These are phyloP conservation scores for Beauveria asiatica DNA, from an alignment of 2,329 filamentous ascomycete genomes.

Conservation along the genomic window DNA sequence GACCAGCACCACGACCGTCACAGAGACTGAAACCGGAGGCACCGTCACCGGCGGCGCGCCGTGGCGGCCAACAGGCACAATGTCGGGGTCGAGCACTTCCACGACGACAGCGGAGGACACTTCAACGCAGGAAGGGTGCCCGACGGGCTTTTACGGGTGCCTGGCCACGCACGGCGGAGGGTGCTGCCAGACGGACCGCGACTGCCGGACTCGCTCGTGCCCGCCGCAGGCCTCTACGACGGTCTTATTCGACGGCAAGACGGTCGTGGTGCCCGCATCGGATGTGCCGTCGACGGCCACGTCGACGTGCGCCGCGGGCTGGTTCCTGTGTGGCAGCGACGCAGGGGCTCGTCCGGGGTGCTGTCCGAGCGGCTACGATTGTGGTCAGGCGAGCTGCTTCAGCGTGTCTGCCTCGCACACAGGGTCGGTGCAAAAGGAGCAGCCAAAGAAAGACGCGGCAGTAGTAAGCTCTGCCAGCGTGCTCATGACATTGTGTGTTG, in stretches of 20 bases:
- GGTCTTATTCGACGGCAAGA: slow-evolving; percentile 59
- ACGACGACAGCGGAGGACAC: slow-evolving; percentile 30
- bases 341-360: slow-evolving; percentile 65
- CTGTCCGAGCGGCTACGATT: slow-evolving; percentile 70
- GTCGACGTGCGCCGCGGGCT: slow-evolving; percentile 63
- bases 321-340: slow-evolving; percentile 59
- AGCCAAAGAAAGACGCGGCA: neutral
- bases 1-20: slow-evolving; percentile 28
- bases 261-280: slow-evolving; percentile 56
- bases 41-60: slow-evolving; percentile 36
- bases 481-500: neutral
- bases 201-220: slow-evolving; percentile 77
- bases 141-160: slow-evolving; percentile 88
- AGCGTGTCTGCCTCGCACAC: slow-evolving; percentile 43
- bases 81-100: slow-evolving; percentile 16
- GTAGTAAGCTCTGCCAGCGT: neutral
- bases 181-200: slow-evolving; percentile 79
- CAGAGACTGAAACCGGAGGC: slow-evolving; percentile 22
- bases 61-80: slow-evolving; percentile 37
- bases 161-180: slow-evolving; percentile 72
- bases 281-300: slow-evolving; percentile 34
- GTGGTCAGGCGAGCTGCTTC: slow-evolving; percentile 65
- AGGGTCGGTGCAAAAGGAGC: slow-evolving; percentile 46
- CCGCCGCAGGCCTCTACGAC: slow-evolving; percentile 52
- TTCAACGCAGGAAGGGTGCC: slow-evolving; percentile 47